Evolutionary conservation across 2,329 filamentous ascomycete species (phyloP).

Genomic region (Trichoderma oligosporum): DNA sequence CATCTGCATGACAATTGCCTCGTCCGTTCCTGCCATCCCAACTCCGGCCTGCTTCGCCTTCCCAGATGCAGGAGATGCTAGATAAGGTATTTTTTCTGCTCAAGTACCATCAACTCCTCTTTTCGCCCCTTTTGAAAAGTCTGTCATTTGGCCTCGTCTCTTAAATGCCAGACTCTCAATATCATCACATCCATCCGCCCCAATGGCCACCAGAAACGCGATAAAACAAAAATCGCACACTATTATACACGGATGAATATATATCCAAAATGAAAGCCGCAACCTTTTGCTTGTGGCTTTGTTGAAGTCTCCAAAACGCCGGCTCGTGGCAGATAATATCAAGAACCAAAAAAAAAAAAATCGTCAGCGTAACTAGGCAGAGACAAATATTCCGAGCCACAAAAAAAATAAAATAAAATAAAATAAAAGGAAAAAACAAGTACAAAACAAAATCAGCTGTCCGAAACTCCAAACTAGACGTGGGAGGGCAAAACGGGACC

Average conservation of each 20-base stretch:
- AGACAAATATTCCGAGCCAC: slow-evolving; percentile 11
- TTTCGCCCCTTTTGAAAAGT: slow-evolving; percentile 7
- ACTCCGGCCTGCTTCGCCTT: slow-evolving; percentile 18
- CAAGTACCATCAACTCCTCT: slow-evolving; percentile 11
- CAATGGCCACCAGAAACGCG: neutral
- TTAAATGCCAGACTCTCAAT: neutral
- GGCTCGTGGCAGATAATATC: slow-evolving; percentile 8
- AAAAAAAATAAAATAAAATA: no score
- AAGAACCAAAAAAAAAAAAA: neutral
- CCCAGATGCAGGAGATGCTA: slow-evolving; percentile 15
- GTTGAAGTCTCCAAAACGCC: slow-evolving; percentile 17
- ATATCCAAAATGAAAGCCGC: neutral
- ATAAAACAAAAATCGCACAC: slow-evolving; percentile 6
- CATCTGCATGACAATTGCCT: slow-evolving; percentile 14
- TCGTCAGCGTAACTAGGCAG: slow-evolving; percentile 9
- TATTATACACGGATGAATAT: slow-evolving; percentile 20
- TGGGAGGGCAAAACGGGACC: slow-evolving; percentile 10
- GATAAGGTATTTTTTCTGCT: slow-evolving; percentile 17
- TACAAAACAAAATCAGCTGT: slow-evolving; percentile 13
- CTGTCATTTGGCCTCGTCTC: slow-evolving; percentile 2
- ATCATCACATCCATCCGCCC: neutral
- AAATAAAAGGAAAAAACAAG: slow-evolving; percentile 11
- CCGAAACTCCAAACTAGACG: slow-evolving; percentile 22
- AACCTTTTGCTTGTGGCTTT: neutral
- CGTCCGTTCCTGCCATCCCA: slow-evolving; percentile 17